A percentile compares a stretch with the other conserved stretches of the same genome.
phyloP scores from a whole-genome alignment of 805 yeast genomes.

The Candida vartiovaarae region DNA sequence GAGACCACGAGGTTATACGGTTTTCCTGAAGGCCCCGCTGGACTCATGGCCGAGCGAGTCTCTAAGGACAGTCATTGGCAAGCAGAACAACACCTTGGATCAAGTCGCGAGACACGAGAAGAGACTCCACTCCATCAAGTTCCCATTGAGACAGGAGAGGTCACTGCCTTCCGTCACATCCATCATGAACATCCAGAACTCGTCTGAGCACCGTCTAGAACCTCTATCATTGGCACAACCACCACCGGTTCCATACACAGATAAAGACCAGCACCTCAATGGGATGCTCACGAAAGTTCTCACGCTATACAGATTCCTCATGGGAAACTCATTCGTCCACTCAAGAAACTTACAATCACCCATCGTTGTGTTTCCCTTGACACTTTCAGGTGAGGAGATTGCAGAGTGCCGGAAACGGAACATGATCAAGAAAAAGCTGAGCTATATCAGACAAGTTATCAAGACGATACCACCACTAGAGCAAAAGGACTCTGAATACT shows the following conservation, averaged over 20 bases:
- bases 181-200: neutral
- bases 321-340: slow-evolving; percentile 6
- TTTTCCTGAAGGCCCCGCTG: slow-evolving; percentile 16
- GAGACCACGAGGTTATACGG: slow-evolving; percentile 15
- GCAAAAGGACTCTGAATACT: slow-evolving; percentile 8
- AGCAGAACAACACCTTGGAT: slow-evolving; percentile 7
- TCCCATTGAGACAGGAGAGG: slow-evolving; percentile 12
- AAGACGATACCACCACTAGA: slow-evolving; percentile 18
- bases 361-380: slow-evolving; percentile 15
- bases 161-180: slow-evolving; percentile 7
- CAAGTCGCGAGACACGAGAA: slow-evolving; percentile 3
- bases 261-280: slow-evolving; percentile 6
- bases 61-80: slow-evolving; percentile 5
- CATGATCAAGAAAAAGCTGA: slow-evolving; percentile 15
- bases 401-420: slow-evolving; percentile 15
- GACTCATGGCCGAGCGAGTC: slow-evolving; percentile 19
- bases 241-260: neutral
- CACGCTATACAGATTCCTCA: slow-evolving; percentile 14
- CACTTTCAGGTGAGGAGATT: slow-evolving; percentile 16
- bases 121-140: slow-evolving; percentile 2
- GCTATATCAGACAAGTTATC: slow-evolving; percentile 13
- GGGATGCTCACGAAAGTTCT: slow-evolving; percentile 18
- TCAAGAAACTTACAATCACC: slow-evolving; percentile 14
- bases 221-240: neutral
- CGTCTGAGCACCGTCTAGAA: neutral